Evolutionary conservation across 2,329 filamentous ascomycete genomes (phyloP).

Genomic region (Talaromyces albobiverticillius): DNA sequence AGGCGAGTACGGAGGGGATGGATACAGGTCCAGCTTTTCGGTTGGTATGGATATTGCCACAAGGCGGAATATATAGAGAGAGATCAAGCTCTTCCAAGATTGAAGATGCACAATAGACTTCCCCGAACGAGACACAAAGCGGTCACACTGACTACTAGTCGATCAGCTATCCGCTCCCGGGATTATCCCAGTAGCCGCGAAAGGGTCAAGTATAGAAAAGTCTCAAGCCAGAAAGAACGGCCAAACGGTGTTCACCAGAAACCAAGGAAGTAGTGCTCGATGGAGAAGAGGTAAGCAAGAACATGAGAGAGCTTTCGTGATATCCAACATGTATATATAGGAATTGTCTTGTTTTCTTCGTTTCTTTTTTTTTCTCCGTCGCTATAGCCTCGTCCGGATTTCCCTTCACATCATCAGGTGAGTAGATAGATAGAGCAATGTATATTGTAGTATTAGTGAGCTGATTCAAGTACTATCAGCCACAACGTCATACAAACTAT

Average conservation of each 20-base stretch:
- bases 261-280: background rate
- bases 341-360: background rate
- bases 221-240: background rate
- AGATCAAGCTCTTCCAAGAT: too few species aligned
- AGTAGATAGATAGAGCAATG: background rate
- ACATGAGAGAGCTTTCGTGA: background rate
- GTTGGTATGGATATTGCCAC: slow-evolving; percentile 10
- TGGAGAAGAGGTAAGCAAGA: background rate
- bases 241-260: background rate
- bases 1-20: slow-evolving; percentile 62
- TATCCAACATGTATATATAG: slow-evolving; percentile 2
- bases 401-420: background rate
- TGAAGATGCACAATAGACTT: background rate
- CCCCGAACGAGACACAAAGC: background rate
- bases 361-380: slow-evolving; percentile 1
- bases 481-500: background rate
- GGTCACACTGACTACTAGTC: slow-evolving; percentile 1
- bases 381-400: background rate
- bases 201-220: background rate
- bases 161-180: background rate
- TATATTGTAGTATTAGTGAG: background rate
- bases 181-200: slow-evolving; percentile 6
- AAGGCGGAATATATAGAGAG: background rate
- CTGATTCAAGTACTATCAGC: background rate
- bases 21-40: slow-evolving; percentile 65